A percentile compares a stretch with the other conserved stretches of the same genome.
phyloP scores from a whole-genome alignment of 2,329 filamentous ascomycete genomes.

The Bipolaris cookei region DNA sequence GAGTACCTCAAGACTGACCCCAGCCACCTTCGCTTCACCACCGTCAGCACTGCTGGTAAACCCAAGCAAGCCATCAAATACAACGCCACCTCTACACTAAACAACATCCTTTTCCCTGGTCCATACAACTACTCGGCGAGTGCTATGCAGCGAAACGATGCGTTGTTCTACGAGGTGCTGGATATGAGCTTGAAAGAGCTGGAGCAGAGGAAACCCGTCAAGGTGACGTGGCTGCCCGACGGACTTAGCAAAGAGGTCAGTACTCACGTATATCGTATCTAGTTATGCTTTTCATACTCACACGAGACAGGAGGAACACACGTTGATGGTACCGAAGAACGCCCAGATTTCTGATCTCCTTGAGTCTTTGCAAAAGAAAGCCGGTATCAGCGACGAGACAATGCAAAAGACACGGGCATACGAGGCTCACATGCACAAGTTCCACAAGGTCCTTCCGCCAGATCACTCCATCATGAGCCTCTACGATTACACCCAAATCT shows the following conservation, averaged over 20 bases:
- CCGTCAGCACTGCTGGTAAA: conserved; percentile 79
- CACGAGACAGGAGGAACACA: conserved; percentile 69
- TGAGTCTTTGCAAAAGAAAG: conserved; percentile 77
- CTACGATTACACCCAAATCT: conserved; percentile 83
- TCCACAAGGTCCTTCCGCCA: conserved; percentile 76
- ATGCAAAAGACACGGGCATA: conserved; percentile 78
- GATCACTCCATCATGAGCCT: conserved; percentile 79
- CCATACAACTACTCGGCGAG: conserved; percentile 72
- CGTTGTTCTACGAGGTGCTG: conserved; percentile 88
- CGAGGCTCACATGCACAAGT: conserved; percentile 81
- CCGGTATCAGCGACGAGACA: conserved; percentile 77
- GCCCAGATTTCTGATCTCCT: conserved; percentile 81
- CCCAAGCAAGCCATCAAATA: conserved; percentile 81
- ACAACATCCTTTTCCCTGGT: conserved; percentile 77
- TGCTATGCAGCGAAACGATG: conserved; percentile 72
- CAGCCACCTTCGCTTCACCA: conserved; percentile 90
- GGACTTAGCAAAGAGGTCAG: conserved; percentile 88
- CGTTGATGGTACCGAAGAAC: conserved; percentile 86
- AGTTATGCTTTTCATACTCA: conserved; percentile 15
- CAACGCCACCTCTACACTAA: conserved; percentile 70
- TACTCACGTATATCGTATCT: conserved; percentile 1
- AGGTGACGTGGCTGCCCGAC: conserved; percentile 83
- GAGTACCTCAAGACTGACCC: conserved; percentile 76
- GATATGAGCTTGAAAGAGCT: conserved; percentile 94
- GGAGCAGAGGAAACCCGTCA: conserved; percentile 88